Evolutionary conservation across 495 filamentous ascomycete genomes (phyloP), one percentile per base, ranked within the genome.

Genomic region (Paragyromitra xinjiangensis): DNA sequence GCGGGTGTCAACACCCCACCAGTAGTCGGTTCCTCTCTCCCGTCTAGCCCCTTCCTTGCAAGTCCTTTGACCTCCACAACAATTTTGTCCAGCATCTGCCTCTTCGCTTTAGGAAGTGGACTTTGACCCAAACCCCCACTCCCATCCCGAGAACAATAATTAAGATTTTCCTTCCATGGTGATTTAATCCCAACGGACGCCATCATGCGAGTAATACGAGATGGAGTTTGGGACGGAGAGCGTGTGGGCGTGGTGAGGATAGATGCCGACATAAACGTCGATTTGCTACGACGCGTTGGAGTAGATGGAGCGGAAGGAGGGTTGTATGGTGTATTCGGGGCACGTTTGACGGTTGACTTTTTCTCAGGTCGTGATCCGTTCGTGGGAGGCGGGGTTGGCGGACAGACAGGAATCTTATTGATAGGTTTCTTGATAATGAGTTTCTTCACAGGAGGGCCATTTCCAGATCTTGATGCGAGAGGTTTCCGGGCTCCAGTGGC

Each of bases 101-200:
- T 56, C 50, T 77, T 77, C 6, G 74, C 69, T 42, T 73, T 73
- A 61, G 74, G 74, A 39, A 77, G 74, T 12, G 74, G 74, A n/a
- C 74, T 77, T 39, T 77, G 61, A 40, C 66, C 74, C 8, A 48
- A 42, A 6, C 19, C 6, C 8, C 19, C 51, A 73, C 53, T 44
- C 2, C 69, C 74, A 51, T 40, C 48, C 22, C 61, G 69, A 7
- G 69, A 44, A 3, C 29, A 73, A 64, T 77, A 77, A 6, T 53
- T 64, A 12, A 34, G 14, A 5, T 73, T 26, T 51, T 56, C 45
- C 45, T 71, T 53, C 40, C 61, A 40, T 7, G 74, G 59, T 8
- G 74, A 73, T 24, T 73, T 73, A 66, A 77, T 66, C 53, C 29
- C 24, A 11, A 77, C 61, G 16, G 74, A 65, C 19, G 69, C 70